Evolutionary conservation across 257 asterid genomes (phyloP).

Genomic region (Gynochthodes officinalis): DNA sequence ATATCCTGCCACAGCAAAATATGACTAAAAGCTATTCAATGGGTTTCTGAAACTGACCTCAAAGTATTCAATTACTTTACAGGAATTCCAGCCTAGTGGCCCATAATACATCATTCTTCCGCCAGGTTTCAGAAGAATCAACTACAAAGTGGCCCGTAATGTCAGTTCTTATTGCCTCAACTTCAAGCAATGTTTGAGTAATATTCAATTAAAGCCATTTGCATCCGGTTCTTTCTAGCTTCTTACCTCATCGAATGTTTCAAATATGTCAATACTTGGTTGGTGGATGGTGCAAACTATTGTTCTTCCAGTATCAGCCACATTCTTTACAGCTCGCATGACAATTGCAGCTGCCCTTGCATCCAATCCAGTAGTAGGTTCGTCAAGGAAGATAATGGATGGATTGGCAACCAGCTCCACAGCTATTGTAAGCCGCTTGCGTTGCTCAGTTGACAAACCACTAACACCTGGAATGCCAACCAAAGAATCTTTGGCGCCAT

Average conservation of each 20-base stretch:
- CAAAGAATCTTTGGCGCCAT: conserved; percentile 38
- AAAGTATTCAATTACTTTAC: conserved; percentile 28
- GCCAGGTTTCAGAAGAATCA: conserved; percentile 29
- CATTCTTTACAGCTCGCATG: conserved; percentile 55
- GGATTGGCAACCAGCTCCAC: conserved; percentile 63
- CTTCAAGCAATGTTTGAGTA: not conserved
- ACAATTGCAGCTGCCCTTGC: conserved; percentile 63
- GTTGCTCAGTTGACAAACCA: conserved; percentile 60
- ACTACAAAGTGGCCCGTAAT: conserved; percentile 8
- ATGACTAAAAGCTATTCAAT: not conserved
- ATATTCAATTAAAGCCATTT: not conserved
- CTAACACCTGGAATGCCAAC: conserved; percentile 49
- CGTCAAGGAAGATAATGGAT: conserved; percentile 52
- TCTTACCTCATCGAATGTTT: conserved; percentile 38
- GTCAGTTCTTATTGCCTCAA: not conserved
- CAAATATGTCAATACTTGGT: conserved; percentile 57
- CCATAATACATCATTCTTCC: conserved; percentile 30
- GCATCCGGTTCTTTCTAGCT: not conserved
- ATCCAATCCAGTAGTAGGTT: conserved; percentile 64
- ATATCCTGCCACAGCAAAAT: not conserved
- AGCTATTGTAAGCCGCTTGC: conserved; percentile 52
- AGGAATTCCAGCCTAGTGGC: conserved; percentile 25
- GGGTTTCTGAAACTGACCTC: conserved; percentile 22
- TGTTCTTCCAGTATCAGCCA: conserved; percentile 53
- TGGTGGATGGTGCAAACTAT: conserved; percentile 61